Base-by-base conservation (phyloP, 2,329 filamentous ascomycete species). In the Blastomyces silverae region DNA sequence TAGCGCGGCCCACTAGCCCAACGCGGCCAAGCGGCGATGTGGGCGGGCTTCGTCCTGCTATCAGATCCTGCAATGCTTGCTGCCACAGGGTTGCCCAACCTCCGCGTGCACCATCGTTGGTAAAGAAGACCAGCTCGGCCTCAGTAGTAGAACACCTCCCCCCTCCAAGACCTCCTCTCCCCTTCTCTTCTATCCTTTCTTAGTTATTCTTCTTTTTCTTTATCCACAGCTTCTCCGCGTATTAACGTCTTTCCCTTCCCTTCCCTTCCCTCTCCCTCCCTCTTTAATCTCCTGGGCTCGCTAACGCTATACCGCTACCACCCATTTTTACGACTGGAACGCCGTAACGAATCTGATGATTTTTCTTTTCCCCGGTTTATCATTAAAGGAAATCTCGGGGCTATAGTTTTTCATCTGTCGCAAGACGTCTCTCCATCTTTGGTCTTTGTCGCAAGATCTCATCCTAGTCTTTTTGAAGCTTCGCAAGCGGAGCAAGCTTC, bases 311-410 rank as follows among this genome's bases (percentile, higher is more conserved):
- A 17, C 69, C 65, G 62, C 60, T 69, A 68, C 66, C 67, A 63
- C 65, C 70, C 59, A 52, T 65, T 66, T 71, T 75, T 70, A 77
- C 73, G 75, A 77, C 70, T 75, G 61, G 53, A 64, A 67, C 58
- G 65, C 64, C 63, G 48, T 77, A 73, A 77, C 71, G 76, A 77
- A 70, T 71, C 69, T 74, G 71, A 77, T 63, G 65, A 61, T 65
- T 66, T 65, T 62, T 55, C 63, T 61, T 63, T 64, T 59, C 58
- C 63, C 57, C 50, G 34, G 52, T 59, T 62, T 48, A 22, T 63
- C 58, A 48, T 55, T 60, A 62, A 64, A 42, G 59, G 63, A 59
- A 64, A 60, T 60, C 56, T 61, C 52, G 59, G 61, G 22, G n/a
- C 25, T 62, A 53, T 50, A 62, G 39, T 48, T 58, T 63, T 39